A percentile compares a stretch with the other conserved stretches of the same genome.
These are phyloP conservation scores for Fusarium azukiicola DNA, from an alignment of 2,329 filamentous ascomycete genomes.

Conservation along the genomic window DNA sequence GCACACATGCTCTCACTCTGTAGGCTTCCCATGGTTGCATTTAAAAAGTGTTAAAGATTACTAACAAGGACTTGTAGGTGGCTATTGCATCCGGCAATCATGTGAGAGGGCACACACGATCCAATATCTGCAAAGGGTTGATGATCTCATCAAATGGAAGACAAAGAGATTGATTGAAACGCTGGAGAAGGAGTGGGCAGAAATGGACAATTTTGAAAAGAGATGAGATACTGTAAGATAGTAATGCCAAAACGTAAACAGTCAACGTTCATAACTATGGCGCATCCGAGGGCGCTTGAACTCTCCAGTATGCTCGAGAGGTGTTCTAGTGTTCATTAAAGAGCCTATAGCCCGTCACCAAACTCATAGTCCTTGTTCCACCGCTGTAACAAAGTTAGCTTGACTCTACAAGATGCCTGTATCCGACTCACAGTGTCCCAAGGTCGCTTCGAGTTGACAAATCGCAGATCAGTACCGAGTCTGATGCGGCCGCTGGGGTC, in stretches of 20 bases:
- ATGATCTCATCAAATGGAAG: slow-evolving; percentile 8
- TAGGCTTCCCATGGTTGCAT: background rate
- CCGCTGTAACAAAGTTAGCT: background rate
- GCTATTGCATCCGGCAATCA: background rate
- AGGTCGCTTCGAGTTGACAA: slow-evolving; percentile 5
- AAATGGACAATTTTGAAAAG: slow-evolving; percentile 16
- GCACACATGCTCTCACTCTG: slow-evolving; percentile 7
- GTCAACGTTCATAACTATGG: background rate
- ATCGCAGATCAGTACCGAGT: slow-evolving; percentile 3
- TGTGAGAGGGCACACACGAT: background rate
- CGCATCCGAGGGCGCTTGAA: background rate
- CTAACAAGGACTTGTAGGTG: background rate
- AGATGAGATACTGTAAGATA: background rate
- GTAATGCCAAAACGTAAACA: background rate
- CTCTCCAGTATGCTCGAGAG: background rate
- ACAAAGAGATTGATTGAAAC: background rate
- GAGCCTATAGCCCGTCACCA: background rate
- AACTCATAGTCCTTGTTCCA: slow-evolving; percentile 18
- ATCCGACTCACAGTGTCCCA: background rate
- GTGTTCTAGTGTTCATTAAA: background rate
- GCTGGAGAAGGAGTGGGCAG: background rate
- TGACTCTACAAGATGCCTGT: background rate
- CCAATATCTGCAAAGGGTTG: background rate
- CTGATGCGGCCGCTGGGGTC: slow-evolving; percentile 43
- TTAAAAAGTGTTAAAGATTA: background rate